Evolutionary conservation across 1,139 yeast genomes (phyloP).

Genomic region (Arxiozyma slooffiae): DNA sequence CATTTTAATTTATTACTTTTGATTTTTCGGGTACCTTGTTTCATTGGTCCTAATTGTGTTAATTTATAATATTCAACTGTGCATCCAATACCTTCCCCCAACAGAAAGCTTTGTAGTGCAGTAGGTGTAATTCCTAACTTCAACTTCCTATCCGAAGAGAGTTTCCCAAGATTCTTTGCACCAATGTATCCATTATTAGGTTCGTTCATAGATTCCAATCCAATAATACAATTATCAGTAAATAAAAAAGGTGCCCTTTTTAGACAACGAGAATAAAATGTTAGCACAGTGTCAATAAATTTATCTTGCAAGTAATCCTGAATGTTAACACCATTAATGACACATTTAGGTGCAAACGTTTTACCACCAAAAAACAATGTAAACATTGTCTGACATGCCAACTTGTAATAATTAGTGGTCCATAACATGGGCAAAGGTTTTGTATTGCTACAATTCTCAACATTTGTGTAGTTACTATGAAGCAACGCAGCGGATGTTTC

Average conservation of each 20-base stretch:
- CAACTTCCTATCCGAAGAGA: conserved; percentile 48
- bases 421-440: conserved; percentile 78
- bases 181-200: conserved; percentile 67
- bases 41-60: conserved; percentile 64
- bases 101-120: conserved; percentile 44
- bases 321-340: conserved; percentile 60
- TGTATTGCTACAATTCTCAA: conserved; percentile 23
- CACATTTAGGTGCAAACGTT: conserved; percentile 59
- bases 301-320: conserved; percentile 67
- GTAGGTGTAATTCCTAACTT: conserved; percentile 64
- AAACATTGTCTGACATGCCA: conserved; percentile 76
- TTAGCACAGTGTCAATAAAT: conserved; percentile 46
- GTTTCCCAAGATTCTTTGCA: conserved; percentile 36
- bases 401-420: conserved; percentile 77
- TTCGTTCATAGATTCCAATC: conserved; percentile 82
- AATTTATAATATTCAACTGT: conserved; percentile 59
- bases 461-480: conserved; percentile 43
- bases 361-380: conserved; percentile 76
- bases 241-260: conserved; percentile 45
- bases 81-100: conserved; percentile 61
- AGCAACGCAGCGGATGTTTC: conserved; percentile 64
- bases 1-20: conserved; percentile 51
- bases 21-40: conserved; percentile 37
- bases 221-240: conserved; percentile 43
- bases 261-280: conserved; percentile 45